These are phyloP conservation scores for Trichoderma arundinaceum DNA, from an alignment of 2,329 filamentous ascomycete genomes.

Conservation along the genomic window DNA sequence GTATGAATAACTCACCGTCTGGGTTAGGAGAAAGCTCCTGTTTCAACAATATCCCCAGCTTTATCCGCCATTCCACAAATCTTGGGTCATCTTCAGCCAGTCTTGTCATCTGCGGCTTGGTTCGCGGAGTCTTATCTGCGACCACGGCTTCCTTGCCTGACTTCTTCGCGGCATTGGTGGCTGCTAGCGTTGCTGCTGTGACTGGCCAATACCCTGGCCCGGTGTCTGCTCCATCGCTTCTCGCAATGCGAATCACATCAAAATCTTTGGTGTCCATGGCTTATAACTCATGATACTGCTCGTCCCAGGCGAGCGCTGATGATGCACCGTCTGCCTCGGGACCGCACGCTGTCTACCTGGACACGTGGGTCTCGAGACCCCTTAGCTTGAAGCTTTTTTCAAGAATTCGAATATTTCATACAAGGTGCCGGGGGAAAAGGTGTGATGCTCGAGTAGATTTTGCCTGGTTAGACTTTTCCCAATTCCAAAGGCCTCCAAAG, in stretches of 20 bases:
- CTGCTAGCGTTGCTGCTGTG: slow-evolving; percentile 36
- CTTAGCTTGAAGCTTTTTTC: neutral
- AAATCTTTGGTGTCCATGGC: slow-evolving; percentile 48
- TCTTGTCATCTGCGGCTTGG: slow-evolving; percentile 52
- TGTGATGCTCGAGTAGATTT: neutral
- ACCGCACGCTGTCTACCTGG: slow-evolving; percentile 3
- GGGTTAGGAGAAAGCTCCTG: slow-evolving; percentile 51
- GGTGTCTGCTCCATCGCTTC: slow-evolving; percentile 54
- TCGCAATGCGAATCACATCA: slow-evolving; percentile 49
- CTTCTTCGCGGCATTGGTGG: slow-evolving; percentile 41
- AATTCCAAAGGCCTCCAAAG: neutral
- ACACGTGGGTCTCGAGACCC: slow-evolving; percentile 24
- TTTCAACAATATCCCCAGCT: slow-evolving; percentile 53
- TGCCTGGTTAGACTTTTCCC: neutral
- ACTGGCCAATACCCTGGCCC: slow-evolving; percentile 54
- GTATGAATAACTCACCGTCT: slow-evolving; percentile 43
- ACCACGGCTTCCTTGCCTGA: slow-evolving; percentile 43
- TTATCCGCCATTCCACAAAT: slow-evolving; percentile 53
- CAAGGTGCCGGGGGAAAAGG: neutral
- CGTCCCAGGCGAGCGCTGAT: neutral
- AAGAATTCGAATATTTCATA: slow-evolving; percentile 1
- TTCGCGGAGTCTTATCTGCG: slow-evolving; percentile 46
- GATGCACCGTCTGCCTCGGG: slow-evolving; percentile 1
- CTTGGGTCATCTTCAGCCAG: slow-evolving; percentile 52
- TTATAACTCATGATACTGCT: neutral